Percentiles rank a stretch among this genome's conserved stretches.
Evolutionary conservation across 2,329 filamentous ascomycete genomes (phyloP).

Genomic region (Chalaropsis ovoidea): DNA sequence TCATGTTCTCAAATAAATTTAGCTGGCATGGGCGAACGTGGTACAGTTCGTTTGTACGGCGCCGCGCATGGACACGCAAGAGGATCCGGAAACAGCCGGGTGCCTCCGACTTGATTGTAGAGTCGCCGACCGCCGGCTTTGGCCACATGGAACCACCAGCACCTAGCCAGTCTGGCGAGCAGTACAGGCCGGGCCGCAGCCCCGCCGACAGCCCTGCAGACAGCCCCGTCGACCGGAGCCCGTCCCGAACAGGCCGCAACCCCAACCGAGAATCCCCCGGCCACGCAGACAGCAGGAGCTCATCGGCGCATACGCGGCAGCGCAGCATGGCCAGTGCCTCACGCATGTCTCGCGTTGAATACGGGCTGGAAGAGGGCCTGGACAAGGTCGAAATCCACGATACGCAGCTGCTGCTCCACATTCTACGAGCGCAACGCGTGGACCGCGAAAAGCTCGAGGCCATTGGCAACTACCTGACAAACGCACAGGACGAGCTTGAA

Average conservation of each 20-base stretch:
- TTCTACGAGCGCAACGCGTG: constrained; percentile 60
- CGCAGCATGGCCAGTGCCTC: constrained; percentile 22
- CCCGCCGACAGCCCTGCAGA: not conserved
- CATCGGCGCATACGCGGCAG: constrained; percentile 7
- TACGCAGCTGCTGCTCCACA: constrained; percentile 57
- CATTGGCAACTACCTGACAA: constrained; percentile 68
- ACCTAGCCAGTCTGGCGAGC: not conserved
- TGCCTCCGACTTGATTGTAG: constrained; percentile 29
- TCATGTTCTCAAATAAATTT: constrained; percentile 64
- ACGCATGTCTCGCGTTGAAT: constrained; percentile 35
- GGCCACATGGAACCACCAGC: not conserved
- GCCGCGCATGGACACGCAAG: constrained; percentile 78
- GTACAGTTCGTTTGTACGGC: constrained; percentile 91
- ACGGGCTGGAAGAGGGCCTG: constrained; percentile 45
- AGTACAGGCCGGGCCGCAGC: not conserved
- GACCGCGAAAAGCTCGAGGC: constrained; percentile 87
- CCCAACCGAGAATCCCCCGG: not conserved
- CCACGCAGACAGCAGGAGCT: constrained; percentile 6
- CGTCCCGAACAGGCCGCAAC: constrained; percentile 4
- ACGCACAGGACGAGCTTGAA: constrained; percentile 51
- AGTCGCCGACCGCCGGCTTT: constrained; percentile 5
- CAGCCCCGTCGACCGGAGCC: not conserved
- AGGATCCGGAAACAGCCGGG: constrained; percentile 52
- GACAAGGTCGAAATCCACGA: constrained; percentile 42
- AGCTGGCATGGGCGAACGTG: constrained; percentile 85